These are phyloP conservation scores for Penicillium cinerascens DNA, from an alignment of 495 filamentous ascomycete species.

Conservation along the genomic window DNA sequence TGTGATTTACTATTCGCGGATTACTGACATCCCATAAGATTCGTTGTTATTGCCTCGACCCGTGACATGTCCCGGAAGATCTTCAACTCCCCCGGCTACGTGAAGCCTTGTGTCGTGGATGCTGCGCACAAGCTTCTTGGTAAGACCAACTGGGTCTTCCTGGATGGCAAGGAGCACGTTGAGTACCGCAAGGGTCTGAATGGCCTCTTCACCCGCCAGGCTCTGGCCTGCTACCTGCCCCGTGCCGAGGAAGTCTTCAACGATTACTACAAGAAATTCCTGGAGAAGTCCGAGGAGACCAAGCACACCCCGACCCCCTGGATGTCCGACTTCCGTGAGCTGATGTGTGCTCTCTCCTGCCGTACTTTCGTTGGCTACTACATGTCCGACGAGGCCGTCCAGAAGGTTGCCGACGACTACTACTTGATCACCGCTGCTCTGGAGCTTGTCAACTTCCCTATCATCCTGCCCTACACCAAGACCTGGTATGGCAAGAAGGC, in stretches of 20 bases:
- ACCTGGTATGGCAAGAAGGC: conserved; percentile 98
- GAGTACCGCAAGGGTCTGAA: conserved; percentile 98
- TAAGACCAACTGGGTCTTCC: conserved; percentile 92
- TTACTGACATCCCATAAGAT: conserved; percentile 50
- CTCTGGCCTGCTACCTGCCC: conserved; percentile 84
- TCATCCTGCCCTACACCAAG: conserved; percentile 94
- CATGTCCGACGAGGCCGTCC: conserved; percentile 80
- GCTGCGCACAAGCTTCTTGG: conserved; percentile 92
- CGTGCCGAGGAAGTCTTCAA: conserved; percentile 91
- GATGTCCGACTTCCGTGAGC: conserved; percentile 90
- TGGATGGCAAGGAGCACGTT: conserved; percentile 92
- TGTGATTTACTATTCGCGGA: neutral
- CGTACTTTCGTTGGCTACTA: conserved; percentile 97
- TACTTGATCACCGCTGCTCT: conserved; percentile 94
- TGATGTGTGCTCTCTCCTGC: conserved; percentile 93
- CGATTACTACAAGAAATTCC: conserved; percentile 74
- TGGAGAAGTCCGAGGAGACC: conserved; percentile 64
- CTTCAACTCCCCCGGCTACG: conserved; percentile 89
- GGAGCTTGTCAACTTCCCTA: conserved; percentile 97
- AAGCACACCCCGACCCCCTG: conserved; percentile 73
- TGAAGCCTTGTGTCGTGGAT: conserved; percentile 97
- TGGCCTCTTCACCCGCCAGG: conserved; percentile 86
- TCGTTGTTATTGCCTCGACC: conserved; percentile 94
- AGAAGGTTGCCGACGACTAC: conserved; percentile 96
- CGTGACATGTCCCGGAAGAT: conserved; percentile 96